A percentile compares a stretch with the other conserved stretches of the same genome.
Evolutionary conservation across 2,329 filamentous ascomycete species (phyloP).

Genomic region (Lizonia empirigonia): DNA sequence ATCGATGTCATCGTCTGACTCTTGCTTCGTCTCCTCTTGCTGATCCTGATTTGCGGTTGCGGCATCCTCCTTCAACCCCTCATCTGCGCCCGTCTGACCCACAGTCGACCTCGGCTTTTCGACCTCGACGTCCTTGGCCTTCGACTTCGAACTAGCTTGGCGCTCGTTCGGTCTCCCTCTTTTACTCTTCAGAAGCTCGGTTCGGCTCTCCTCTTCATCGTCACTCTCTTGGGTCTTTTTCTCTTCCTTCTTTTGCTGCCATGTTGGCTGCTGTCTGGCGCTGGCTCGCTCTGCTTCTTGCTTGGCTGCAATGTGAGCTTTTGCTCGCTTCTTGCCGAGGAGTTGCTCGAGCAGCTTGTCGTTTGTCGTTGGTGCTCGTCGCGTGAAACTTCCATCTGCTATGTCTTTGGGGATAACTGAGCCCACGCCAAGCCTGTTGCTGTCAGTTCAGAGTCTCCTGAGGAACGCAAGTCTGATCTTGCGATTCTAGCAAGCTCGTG

Average conservation of each 20-base stretch:
- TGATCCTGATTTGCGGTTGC: conserved; percentile 3
- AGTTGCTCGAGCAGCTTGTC: conserved; percentile 51
- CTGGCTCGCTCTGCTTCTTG: conserved; percentile 27
- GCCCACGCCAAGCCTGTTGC: conserved; percentile 48
- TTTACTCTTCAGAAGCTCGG: conserved; percentile 43
- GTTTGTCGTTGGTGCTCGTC: conserved; percentile 47
- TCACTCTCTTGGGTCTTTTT: conserved; percentile 42
- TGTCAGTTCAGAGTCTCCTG: too few relatives aligned
- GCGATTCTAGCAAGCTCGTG: too few relatives aligned
- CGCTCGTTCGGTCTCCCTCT: conserved; percentile 34
- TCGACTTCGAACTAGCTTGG: conserved; percentile 20
- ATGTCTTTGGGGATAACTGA: conserved; percentile 44
- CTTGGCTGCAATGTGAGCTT: conserved; percentile 37
- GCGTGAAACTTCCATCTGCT: conserved; percentile 46
- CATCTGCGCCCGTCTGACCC: not conserved
- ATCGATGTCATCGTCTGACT: conserved; percentile 13
- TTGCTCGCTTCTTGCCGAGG: conserved; percentile 52
- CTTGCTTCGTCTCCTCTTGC: conserved; percentile 1
- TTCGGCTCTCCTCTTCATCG: conserved; percentile 48
- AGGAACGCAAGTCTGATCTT: too few relatives aligned
- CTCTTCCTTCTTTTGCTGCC: conserved; percentile 19
- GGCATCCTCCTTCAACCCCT: not conserved
- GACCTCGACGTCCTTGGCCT: not conserved
- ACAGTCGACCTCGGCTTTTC: conserved; percentile 24
- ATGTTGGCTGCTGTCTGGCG: conserved; percentile 30